Evolutionary conservation across 1,284 basidiomycete species (phyloP).

Genomic region (Rhodotorula sp.): DNA sequence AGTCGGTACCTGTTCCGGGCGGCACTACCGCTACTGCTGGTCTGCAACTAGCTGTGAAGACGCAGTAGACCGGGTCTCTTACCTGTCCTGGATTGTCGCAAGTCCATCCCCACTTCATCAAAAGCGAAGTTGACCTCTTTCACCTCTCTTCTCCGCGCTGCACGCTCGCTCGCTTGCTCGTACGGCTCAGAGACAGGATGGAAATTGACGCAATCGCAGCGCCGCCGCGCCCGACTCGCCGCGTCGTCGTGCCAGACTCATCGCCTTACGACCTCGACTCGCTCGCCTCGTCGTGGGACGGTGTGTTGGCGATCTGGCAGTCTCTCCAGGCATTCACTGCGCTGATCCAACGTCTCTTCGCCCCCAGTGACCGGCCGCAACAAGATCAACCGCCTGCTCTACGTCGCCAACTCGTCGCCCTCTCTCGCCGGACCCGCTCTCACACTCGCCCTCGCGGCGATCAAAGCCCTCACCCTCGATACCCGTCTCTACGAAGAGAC

Average conservation of each 20-base stretch:
- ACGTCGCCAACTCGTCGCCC: constrained; percentile 64
- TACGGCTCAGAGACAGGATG: not conserved
- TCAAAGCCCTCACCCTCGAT: constrained; percentile 61
- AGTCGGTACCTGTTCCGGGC: too few relatives aligned
- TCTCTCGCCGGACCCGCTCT: constrained; percentile 67
- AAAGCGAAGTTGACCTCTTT: too few relatives aligned
- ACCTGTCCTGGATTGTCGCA: too few relatives aligned
- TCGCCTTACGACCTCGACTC: constrained; percentile 77
- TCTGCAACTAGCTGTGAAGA: too few relatives aligned
- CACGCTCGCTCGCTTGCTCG: too few relatives aligned
- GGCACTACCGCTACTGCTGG: too few relatives aligned
- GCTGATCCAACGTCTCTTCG: not conserved
- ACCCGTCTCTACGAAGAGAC: constrained; percentile 60
- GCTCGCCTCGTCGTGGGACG: constrained; percentile 64
- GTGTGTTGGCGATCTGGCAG: constrained; percentile 48
- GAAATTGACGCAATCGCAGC: constrained; percentile 15
- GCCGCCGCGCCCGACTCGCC: constrained; percentile 36
- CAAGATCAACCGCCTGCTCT: constrained; percentile 65
- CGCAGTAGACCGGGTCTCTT: too few relatives aligned
- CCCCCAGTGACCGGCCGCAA: constrained; percentile 58
- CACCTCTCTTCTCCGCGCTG: too few relatives aligned
- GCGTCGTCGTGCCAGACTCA: constrained; percentile 60
- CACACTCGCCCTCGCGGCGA: constrained; percentile 61
- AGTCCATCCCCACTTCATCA: too few relatives aligned
- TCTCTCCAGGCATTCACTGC: not conserved